Evolutionary conservation across 371 early-diverging fungal genomes (phyloP).

Genomic region (Rhizopus stolonifer): DNA sequence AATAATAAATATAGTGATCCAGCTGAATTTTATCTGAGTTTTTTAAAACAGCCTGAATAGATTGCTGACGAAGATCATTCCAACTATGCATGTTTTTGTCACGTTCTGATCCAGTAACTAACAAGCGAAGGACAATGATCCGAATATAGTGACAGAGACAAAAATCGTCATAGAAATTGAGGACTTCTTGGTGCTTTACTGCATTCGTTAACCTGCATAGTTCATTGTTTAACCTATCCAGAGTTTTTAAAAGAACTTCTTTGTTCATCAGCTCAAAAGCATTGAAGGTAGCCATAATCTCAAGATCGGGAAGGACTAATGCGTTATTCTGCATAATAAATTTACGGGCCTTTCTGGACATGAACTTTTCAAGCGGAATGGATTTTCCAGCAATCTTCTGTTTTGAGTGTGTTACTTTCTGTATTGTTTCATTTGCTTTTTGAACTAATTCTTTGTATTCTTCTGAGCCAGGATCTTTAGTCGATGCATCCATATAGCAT

Average conservation of each 20-base stretch:
- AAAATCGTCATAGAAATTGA: conserved; percentile 59
- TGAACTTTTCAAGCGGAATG: conserved; percentile 79
- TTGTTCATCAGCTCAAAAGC: conserved; percentile 62
- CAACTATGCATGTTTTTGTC: conserved; percentile 4
- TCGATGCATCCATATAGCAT: conserved; percentile 34
- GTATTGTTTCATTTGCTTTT: conserved; percentile 46
- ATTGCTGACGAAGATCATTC: conserved; percentile 18
- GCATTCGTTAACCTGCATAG: conserved; percentile 38
- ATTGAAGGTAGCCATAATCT: conserved; percentile 67
- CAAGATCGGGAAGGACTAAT: conserved; percentile 68
- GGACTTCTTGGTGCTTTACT: conserved; percentile 6
- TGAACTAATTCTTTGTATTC: conserved; percentile 13
- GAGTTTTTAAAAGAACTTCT: conserved; percentile 35
- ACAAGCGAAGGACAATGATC: conserved; percentile 25
- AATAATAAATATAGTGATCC: conserved; percentile 71
- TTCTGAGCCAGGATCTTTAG: background rate
- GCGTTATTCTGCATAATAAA: conserved; percentile 58
- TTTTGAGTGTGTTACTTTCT: conserved; percentile 53
- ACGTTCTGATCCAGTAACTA: conserved; percentile 11
- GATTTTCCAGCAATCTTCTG: conserved; percentile 81
- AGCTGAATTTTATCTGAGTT: conserved; percentile 41
- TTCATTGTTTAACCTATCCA: conserved; percentile 45
- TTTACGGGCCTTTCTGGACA: conserved; percentile 71
- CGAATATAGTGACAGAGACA: conserved; percentile 66
- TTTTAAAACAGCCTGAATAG: conserved; percentile 27